Percentiles rank a stretch among this genome's conserved stretches.
Evolutionary conservation across 176 grass and related monocot genomes (phyloP).

Genomic region (Puya raimondii): DNA sequence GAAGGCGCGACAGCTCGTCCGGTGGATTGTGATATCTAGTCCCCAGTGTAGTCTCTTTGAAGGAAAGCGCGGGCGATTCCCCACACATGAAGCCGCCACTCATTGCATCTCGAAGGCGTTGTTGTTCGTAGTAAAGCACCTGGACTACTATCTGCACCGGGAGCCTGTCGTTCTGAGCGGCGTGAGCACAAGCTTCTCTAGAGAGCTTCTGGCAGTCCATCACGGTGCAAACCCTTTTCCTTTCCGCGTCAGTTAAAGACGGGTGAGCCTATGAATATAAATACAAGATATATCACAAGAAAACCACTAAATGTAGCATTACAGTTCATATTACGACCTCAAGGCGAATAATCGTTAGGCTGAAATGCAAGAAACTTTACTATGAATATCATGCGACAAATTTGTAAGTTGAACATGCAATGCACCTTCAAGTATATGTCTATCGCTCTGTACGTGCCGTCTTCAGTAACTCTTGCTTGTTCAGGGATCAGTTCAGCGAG

Average conservation of each 20-base stretch:
- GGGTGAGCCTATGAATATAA: constrained; percentile 47
- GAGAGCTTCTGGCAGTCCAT: constrained; percentile 90
- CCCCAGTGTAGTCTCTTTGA: constrained; percentile 24
- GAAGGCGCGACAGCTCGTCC: constrained; percentile 58
- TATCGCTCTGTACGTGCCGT: constrained; percentile 91
- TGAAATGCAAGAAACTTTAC: no score
- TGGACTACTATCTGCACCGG: constrained; percentile 79
- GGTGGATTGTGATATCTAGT: neutral
- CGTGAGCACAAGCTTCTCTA: constrained; percentile 82
- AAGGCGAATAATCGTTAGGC: no score
- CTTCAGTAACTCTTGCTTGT: constrained; percentile 63
- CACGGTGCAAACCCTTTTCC: constrained; percentile 63
- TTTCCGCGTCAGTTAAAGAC: constrained; percentile 41
- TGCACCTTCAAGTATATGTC: constrained; percentile 85
- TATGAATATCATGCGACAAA: neutral
- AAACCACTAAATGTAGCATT: no score
- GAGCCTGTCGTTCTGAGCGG: constrained; percentile 80
- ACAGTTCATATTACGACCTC: no score
- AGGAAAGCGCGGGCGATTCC: constrained; percentile 38
- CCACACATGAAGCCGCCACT: constrained; percentile 27
- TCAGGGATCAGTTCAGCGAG: constrained; percentile 70
- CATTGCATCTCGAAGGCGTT: constrained; percentile 37
- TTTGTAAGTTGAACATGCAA: neutral
- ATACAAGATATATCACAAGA: neutral
- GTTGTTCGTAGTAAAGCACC: constrained; percentile 82